Conservation (phyloP, 495 filamentous ascomycete genomes). For the Xylaria castorea region DNA sequence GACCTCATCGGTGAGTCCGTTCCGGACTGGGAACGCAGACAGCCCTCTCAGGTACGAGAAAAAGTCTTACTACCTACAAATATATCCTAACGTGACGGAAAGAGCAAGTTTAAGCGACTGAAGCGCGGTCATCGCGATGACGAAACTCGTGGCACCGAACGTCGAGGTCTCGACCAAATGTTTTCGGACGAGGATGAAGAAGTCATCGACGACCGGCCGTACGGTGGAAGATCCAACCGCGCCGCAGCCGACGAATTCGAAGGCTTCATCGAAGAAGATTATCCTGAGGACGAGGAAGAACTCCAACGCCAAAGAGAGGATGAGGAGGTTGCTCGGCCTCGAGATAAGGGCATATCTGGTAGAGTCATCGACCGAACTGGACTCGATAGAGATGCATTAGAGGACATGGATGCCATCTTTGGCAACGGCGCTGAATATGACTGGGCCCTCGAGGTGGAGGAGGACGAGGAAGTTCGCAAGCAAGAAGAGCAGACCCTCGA, state of each 20-base stretch:
- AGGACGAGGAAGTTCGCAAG: slow-evolving; percentile 75
- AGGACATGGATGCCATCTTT: slow-evolving; percentile 95
- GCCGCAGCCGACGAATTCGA: slow-evolving; percentile 84
- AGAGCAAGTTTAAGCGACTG: slow-evolving; percentile 93
- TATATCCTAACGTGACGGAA: slow-evolving; percentile 38
- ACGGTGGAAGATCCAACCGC: slow-evolving; percentile 57
- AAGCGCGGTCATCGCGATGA: slow-evolving; percentile 90
- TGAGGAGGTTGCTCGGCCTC: slow-evolving; percentile 79
- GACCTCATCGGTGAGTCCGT: slow-evolving; percentile 86
- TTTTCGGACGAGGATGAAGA: slow-evolving; percentile 95
- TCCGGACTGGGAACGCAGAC: slow-evolving; percentile 70
- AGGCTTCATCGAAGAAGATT: slow-evolving; percentile 97
- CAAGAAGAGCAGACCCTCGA: slow-evolving; percentile 75
- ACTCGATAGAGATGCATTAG: slow-evolving; percentile 86
- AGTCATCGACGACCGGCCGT: slow-evolving; percentile 62
- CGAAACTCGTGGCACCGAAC: slow-evolving; percentile 60
- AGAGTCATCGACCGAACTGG: slow-evolving; percentile 72
- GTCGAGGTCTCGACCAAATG: slow-evolving; percentile 82
- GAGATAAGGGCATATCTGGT: slow-evolving; percentile 67
- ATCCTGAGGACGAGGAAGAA: slow-evolving; percentile 84
- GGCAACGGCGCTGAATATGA: slow-evolving; percentile 94
- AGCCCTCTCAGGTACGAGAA: slow-evolving; percentile 63
- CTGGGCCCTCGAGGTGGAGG: slow-evolving; percentile 87
- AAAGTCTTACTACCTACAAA: background rate
- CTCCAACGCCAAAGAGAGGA: slow-evolving; percentile 80